A percentile compares a stretch with the other conserved stretches of the same genome.
Evolutionary conservation across 306 rosid species (phyloP).

Genomic region (Trifolium subterraneum): DNA sequence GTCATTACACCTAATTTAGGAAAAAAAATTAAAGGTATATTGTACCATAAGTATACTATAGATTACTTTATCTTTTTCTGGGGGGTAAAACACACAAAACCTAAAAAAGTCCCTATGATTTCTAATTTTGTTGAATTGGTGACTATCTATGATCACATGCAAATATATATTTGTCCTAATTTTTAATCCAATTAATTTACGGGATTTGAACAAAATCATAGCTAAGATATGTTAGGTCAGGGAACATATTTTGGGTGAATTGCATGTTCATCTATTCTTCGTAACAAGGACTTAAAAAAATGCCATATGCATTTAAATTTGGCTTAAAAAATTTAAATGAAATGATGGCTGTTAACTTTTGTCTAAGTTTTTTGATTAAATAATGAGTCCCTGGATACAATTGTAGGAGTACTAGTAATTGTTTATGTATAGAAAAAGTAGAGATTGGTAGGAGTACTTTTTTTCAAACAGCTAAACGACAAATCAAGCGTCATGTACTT

Average conservation of each 20-base stretch:
- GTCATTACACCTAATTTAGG: conserved; percentile 25
- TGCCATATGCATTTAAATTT: conserved; percentile 13
- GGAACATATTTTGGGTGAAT: conserved; percentile 43
- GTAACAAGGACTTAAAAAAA: conserved; percentile 16
- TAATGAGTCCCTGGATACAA: conserved; percentile 41
- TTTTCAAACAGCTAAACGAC: conserved; percentile 49
- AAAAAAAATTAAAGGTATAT: conserved; percentile 1
- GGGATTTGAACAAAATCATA: conserved; percentile 37
- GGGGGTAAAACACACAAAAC: conserved; percentile 21
- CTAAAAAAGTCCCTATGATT: conserved; percentile 39
- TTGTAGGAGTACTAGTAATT: not conserved
- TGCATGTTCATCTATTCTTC: conserved; percentile 36
- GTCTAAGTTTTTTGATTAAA: conserved; percentile 31
- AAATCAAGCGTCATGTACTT: conserved; percentile 28
- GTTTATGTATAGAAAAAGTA: conserved; percentile 38
- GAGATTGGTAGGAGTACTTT: conserved; percentile 32
- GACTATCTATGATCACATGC: conserved; percentile 47
- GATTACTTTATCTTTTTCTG: conserved; percentile 18
- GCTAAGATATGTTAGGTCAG: conserved; percentile 42
- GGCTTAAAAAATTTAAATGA: not conserved
- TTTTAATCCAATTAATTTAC: not conserved
- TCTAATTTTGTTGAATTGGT: conserved; percentile 27
- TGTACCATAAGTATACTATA: not conserved
- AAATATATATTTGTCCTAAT: conserved; percentile 4
- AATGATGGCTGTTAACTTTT: conserved; percentile 34